Evolutionary conservation across 2,329 filamentous ascomycete genomes (phyloP).

Genomic region (Annulohypoxylon truncatum): DNA sequence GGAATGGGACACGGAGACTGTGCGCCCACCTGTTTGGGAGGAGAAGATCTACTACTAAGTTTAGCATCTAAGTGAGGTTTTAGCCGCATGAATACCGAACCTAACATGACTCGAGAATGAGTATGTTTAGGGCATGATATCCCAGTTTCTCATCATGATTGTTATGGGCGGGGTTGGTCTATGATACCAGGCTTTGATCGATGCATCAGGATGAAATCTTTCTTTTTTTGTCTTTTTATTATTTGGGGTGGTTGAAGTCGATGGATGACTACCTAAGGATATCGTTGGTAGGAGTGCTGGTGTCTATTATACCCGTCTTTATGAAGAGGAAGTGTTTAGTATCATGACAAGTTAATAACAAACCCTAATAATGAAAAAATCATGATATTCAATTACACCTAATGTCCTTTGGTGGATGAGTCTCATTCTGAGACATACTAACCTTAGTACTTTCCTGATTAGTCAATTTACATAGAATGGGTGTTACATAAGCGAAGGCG

Average conservation of each 20-base stretch:
- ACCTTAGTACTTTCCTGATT: neutral
- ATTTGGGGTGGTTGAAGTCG: constrained; percentile 4
- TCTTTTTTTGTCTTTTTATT: constrained; percentile 15
- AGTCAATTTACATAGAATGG: neutral
- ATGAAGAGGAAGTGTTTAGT: constrained; percentile 18
- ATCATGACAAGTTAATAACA: constrained; percentile 21
- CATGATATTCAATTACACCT: constrained; percentile 5
- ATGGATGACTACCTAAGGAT: constrained; percentile 24
- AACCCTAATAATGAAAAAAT: constrained; percentile 19
- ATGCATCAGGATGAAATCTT: neutral
- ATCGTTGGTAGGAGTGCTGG: constrained; percentile 15
- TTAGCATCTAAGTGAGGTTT: neutral
- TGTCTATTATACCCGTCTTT: constrained; percentile 36
- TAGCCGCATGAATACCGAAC: neutral
- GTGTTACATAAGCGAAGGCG: constrained; percentile 23
- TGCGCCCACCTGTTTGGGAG: constrained; percentile 51
- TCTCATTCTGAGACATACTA: neutral
- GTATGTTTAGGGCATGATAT: neutral
- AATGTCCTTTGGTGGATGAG: neutral
- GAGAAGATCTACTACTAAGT: constrained; percentile 52
- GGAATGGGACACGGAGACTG: constrained; percentile 50
- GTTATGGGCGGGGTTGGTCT: constrained; percentile 7
- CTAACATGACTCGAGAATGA: neutral
- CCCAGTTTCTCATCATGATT: neutral
- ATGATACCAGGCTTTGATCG: constrained; percentile 9